Percentiles rank a stretch among this genome's conserved stretches.
phyloP scores from a whole-genome alignment of 805 yeast species.

The Barnettozyma vustinii region DNA sequence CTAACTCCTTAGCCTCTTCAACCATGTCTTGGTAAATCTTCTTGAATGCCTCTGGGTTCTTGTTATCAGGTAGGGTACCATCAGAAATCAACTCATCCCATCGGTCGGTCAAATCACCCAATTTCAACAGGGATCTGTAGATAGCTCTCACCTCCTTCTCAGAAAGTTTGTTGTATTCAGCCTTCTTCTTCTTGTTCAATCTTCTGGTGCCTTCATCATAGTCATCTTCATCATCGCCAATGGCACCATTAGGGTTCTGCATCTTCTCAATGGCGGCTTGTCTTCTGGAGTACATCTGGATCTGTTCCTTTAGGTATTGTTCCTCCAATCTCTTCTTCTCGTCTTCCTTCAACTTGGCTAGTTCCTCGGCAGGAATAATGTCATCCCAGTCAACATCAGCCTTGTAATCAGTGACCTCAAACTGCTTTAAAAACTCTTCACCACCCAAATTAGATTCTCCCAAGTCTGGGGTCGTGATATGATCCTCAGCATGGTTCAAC shows the following conservation, averaged over 20 bases:
- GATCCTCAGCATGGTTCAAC: conserved; percentile 94
- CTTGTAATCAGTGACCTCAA: conserved; percentile 97
- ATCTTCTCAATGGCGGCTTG: conserved; percentile 66
- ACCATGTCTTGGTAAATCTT: conserved; percentile 72
- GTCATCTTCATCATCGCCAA: conserved; percentile 35
- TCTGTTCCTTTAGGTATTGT: conserved; percentile 79
- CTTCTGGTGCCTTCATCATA: conserved; percentile 32
- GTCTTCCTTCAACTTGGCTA: conserved; percentile 82
- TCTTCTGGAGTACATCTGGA: conserved; percentile 80
- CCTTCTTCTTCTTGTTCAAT: conserved; percentile 30
- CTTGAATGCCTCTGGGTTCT: conserved; percentile 73
- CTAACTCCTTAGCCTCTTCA: conserved; percentile 52
- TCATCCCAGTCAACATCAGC: conserved; percentile 99
- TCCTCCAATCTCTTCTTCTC: conserved; percentile 86
- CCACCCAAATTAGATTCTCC: conserved; percentile 99
- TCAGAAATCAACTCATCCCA: conserved; percentile 89
- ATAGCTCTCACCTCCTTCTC: conserved; percentile 86
- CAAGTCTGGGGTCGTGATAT: conserved; percentile 89
- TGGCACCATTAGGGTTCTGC: conserved; percentile 40
- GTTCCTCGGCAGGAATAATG: conserved; percentile 92
- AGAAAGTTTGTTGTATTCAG: conserved; percentile 52
- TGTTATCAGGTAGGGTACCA: conserved; percentile 80
- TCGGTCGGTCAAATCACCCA: conserved; percentile 70
- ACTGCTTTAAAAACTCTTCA: conserved; percentile 93
- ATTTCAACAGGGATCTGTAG: conserved; percentile 73